Evolutionary conservation across 2,329 filamentous ascomycete species (phyloP), one percentile per base, ranked within the genome.

Genomic region (Hypoxylon sp.): DNA sequence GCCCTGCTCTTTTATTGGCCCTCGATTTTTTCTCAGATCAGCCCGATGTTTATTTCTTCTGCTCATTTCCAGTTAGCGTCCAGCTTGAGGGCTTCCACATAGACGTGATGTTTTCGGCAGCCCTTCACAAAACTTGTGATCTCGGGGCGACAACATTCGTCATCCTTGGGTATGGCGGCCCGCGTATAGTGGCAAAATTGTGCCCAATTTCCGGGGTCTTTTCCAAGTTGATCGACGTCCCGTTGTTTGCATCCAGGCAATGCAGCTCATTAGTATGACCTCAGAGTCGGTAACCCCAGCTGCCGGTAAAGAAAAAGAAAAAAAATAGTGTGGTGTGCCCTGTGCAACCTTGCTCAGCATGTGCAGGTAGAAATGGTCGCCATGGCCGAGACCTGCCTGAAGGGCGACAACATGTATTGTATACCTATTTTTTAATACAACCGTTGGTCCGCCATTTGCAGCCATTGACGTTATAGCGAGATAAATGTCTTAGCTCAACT

Each of bases 381-480:
- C 62, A 57, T 19, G 62, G 56, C 70, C 67, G 67, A 70, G 59
- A 56, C 66, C 61, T 69, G 42, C 55, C 19, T 57, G 5, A 52
- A 54, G 46, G 32, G 50, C 54, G 39, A 58, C 47, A 59, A 44
- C 19, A 29, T 62, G 48, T 62, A 65, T 59, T 57, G 55, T 65
- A 55, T 62, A 29, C 65, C 56, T 24, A 44, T 48, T 35, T 31
- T 48, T 51, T 32, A 21, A 67, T 69, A 60, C 65, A 11, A 67
- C 69, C 53, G 63, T 69, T 69, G 61, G 58, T 50, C 56, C 64
- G 32, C 42, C 24, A 42, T 4, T 19, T 56, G 39, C 57, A 71
- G 66, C 69, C 69, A 71, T 71, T 71, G 69, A 69, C 69, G 69
- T 71, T 71, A 71, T 67, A 65, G 31, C 56, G 46, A 52, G 37